Base-by-base conservation (phyloP, 371 early-diverging fungal species). In the Zychaea mexicana region DNA sequence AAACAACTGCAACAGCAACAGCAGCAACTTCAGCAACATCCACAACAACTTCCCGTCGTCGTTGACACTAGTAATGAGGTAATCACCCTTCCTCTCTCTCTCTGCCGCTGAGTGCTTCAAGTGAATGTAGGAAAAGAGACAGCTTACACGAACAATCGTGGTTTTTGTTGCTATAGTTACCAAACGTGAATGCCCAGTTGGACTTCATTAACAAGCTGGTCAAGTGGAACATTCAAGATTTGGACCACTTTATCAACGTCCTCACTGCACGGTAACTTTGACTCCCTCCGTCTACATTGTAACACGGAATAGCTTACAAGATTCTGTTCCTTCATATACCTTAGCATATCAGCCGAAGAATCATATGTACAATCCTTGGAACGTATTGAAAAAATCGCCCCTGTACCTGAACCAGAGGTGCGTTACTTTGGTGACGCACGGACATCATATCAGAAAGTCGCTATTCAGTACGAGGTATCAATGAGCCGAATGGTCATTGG, bases 151-250 rank as follows among this genome's bases (percentile, higher is more conserved):
- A n/a, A n/a, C n/a, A n/a, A n/a, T n/a, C n/a, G n/a, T n/a, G n/a
- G n/a, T n/a, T 49, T 49, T 10, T 49, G 24, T 24, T 13, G 3
- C n/a, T 5, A 22, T 49, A 42, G 22, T 52, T 53, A 31, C 65
- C 65, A 28, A 65, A 60, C 55, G 39, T 66, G 24, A 61, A 58
- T 13, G 61, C 61, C 26, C 66, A 66, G n/a, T 36, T 61, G 28
- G 57, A 66, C 10, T 66, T 46, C 32, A 53, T 66, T 45, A 59
- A 66, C 45, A 60, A 61, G 17, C 31, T 66, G 10, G 36, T 66
- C 19, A 56, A 66, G 38, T 66, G 66, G 66, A 66, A 45, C 45
- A 22, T 61, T 22, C 56, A 52, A 0, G 66, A 66, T 38, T 36
- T 66, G 26, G 66, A 66, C 49, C 61, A 52, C 47, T 66, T 60